These are phyloP conservation scores for Calonectria hawksworthii DNA, from an alignment of 2,329 filamentous ascomycete species.

Conservation along the genomic window DNA sequence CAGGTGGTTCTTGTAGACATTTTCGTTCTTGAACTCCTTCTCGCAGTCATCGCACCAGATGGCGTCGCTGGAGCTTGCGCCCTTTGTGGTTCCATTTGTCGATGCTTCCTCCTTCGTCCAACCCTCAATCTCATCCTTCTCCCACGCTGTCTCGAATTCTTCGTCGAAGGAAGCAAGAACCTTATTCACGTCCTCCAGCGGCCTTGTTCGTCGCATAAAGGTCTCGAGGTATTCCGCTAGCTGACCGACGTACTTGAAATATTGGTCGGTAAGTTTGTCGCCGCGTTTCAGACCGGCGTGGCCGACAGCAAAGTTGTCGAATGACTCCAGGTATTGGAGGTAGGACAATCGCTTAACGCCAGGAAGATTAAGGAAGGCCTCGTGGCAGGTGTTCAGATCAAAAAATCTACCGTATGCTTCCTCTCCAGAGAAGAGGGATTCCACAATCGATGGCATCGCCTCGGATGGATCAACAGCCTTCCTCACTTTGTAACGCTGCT, in stretches of 20 bases:
- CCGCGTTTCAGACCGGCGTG: conserved; percentile 80
- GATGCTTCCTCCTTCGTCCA: conserved; percentile 75
- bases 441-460: conserved; percentile 77
- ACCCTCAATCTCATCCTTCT: conserved; percentile 81
- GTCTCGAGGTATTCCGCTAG: conserved; percentile 87
- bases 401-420: conserved; percentile 94
- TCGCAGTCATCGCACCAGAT: conserved; percentile 94
- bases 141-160: conserved; percentile 89
- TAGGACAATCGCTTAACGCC: conserved; percentile 89
- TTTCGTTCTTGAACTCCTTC: conserved; percentile 95
- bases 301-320: conserved; percentile 87
- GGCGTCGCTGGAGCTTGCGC: conserved; percentile 67
- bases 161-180: conserved; percentile 82
- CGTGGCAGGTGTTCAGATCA: conserved; percentile 87
- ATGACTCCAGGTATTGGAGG: conserved; percentile 91
- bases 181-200: conserved; percentile 87
- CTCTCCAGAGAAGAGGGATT: conserved; percentile 95
- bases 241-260: conserved; percentile 89
- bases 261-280: conserved; percentile 92
- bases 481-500: conserved; percentile 86
- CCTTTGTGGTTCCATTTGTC: conserved; percentile 48
- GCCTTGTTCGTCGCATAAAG: conserved; percentile 87
- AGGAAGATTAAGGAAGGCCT: conserved; percentile 90
- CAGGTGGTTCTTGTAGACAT: conserved; percentile 92
- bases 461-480: conserved; percentile 75